These are phyloP conservation scores for Amniculicola lignicola DNA, from an alignment of 495 filamentous ascomycete genomes.

Conservation along the genomic window DNA sequence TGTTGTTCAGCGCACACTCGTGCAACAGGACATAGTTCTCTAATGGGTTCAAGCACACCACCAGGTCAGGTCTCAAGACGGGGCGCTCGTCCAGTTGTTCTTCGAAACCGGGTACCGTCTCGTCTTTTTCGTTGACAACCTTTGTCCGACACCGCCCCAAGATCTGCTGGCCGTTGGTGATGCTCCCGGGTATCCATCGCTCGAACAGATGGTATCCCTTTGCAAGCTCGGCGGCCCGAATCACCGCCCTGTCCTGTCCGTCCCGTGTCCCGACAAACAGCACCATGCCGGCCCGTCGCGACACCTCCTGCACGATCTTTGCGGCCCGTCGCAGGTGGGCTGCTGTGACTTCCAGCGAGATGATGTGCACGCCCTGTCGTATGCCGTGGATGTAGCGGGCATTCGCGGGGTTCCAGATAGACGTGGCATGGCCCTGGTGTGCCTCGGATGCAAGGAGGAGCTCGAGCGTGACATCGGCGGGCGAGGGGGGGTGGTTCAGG, in stretches of 20 bases:
- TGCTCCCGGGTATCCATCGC: slow-evolving; percentile 85
- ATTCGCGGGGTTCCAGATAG: slow-evolving; percentile 94
- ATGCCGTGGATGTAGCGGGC: slow-evolving; percentile 93
- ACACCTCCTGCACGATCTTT: slow-evolving; percentile 81
- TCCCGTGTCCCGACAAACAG: slow-evolving; percentile 85
- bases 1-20: slow-evolving; percentile 81
- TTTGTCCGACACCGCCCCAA: slow-evolving; percentile 62
- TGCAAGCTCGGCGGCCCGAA: slow-evolving; percentile 73
- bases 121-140: slow-evolving; percentile 69
- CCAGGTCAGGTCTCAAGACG: slow-evolving; percentile 79
- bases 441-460: slow-evolving; percentile 85
- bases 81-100: slow-evolving; percentile 58
- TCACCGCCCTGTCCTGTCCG: slow-evolving; percentile 74
- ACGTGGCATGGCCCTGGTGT: slow-evolving; percentile 88
- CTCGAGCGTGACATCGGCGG: slow-evolving; percentile 82
- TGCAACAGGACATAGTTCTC: slow-evolving; percentile 89
- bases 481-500: slow-evolving; percentile 66
- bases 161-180: slow-evolving; percentile 91
- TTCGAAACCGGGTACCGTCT: slow-evolving; percentile 62
- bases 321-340: slow-evolving; percentile 86
- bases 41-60: slow-evolving; percentile 85
- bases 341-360: slow-evolving; percentile 81
- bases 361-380: slow-evolving; percentile 87
- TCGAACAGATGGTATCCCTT: slow-evolving; percentile 86
- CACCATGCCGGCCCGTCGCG: slow-evolving; percentile 76